A percentile compares a stretch with the other conserved stretches of the same genome.
phyloP scores from a whole-genome alignment of 768 basidiomycete genomes.

The Tulasnella sp. region DNA sequence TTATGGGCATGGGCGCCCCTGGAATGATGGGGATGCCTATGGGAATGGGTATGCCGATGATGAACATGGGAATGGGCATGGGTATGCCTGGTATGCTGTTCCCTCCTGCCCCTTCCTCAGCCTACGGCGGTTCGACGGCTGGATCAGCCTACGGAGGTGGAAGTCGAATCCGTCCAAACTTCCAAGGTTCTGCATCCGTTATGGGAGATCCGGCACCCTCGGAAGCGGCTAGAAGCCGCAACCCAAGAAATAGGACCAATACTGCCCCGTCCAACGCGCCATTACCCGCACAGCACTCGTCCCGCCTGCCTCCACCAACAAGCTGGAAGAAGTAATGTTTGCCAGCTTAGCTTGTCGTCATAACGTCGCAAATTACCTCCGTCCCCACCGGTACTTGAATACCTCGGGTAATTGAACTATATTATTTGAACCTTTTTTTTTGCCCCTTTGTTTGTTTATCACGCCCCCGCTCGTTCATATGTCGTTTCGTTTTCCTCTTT shows the following conservation, averaged over 20 bases:
- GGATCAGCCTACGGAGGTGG: slow-evolving; percentile 22
- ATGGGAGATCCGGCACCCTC: slow-evolving; percentile 1
- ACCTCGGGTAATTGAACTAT: neutral
- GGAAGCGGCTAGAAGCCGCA: neutral
- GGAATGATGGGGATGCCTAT: slow-evolving; percentile 29
- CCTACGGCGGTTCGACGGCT: slow-evolving; percentile 40
- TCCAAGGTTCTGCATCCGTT: slow-evolving; percentile 12
- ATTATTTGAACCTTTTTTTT: neutral
- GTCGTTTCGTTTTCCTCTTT: neutral
- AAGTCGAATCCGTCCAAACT: slow-evolving; percentile 35
- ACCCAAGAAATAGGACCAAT: slow-evolving; percentile 31
- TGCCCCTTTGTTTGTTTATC: neutral
- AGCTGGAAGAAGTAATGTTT: slow-evolving; percentile 19
- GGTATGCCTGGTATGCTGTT: slow-evolving; percentile 33
- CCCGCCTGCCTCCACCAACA: slow-evolving; percentile 16
- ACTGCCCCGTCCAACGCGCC: slow-evolving; percentile 29
- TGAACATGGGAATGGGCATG: slow-evolving; percentile 30
- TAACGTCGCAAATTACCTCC: neutral
- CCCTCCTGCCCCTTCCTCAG: slow-evolving; percentile 43
- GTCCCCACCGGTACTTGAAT: too few relatives aligned
- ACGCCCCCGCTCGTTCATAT: neutral
- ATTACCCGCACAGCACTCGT: slow-evolving; percentile 13
- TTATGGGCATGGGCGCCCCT: slow-evolving; percentile 26
- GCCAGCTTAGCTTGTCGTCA: neutral
- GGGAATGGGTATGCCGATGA: slow-evolving; percentile 20